Percentiles rank a stretch among this genome's conserved stretches.
phyloP scores from a whole-genome alignment of 1,284 basidiomycete species.

The Irpex sp. region DNA sequence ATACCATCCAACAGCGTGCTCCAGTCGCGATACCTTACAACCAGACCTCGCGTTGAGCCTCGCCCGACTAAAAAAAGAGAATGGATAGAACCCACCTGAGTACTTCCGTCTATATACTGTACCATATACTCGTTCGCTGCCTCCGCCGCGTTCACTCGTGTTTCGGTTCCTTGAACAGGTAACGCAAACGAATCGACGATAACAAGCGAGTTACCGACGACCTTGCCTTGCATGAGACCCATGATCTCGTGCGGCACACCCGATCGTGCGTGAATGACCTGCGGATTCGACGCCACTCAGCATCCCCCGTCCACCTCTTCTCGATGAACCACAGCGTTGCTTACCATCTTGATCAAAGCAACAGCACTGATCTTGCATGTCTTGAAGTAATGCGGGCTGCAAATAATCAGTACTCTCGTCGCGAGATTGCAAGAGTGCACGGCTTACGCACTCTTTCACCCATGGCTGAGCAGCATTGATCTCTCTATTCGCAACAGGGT shows the following conservation, averaged over 20 bases:
- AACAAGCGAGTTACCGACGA: conserved; percentile 82
- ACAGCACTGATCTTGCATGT: conserved; percentile 93
- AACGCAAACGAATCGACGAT: conserved; percentile 97
- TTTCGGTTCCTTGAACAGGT: conserved; percentile 98
- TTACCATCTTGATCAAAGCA: conserved; percentile 97
- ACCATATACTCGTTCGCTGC: conserved; percentile 99
- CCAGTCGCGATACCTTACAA: conserved; percentile 70
- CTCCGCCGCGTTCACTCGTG: conserved; percentile 93
- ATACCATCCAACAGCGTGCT: conserved; percentile 98
- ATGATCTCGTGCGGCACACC: conserved; percentile 98
- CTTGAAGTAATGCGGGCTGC: conserved; percentile 57
- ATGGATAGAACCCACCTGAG: conserved; percentile 48
- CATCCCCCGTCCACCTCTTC: neutral
- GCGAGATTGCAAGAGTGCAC: neutral
- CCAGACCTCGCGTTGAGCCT: neutral
- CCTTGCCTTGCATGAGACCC: conserved; percentile 99
- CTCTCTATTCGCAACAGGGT: conserved; percentile 66
- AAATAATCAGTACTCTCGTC: neutral
- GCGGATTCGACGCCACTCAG: neutral
- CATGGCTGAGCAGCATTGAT: conserved; percentile 80
- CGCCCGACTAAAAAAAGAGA: neutral
- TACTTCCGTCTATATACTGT: conserved; percentile 79
- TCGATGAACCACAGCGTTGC: conserved; percentile 4
- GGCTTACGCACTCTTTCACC: conserved; percentile 69
- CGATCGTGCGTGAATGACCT: conserved; percentile 97